A percentile compares a stretch with the other conserved stretches of the same genome.
phyloP scores from a whole-genome alignment of 805 yeast genomes.

The Candida insectalens region DNA sequence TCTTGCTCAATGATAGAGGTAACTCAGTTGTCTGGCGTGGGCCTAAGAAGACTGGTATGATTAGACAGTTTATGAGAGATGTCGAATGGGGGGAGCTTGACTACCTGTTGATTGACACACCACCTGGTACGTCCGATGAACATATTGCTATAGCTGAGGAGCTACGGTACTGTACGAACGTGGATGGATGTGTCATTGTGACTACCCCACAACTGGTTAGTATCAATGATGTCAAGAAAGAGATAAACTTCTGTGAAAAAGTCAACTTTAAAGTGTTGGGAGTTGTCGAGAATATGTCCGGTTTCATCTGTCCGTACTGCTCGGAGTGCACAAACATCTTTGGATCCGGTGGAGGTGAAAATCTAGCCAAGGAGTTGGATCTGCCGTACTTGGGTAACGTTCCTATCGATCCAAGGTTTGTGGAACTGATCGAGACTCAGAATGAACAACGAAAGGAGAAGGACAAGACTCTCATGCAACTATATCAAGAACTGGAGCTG shows the following conservation, averaged over 20 bases:
- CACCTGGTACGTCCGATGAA: conserved; percentile 98
- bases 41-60: conserved; percentile 97
- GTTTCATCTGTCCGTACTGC: conserved; percentile 91
- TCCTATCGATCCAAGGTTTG: conserved; percentile 91
- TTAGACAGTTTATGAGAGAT: conserved; percentile 83
- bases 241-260: conserved; percentile 82
- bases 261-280: conserved; percentile 78
- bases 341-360: conserved; percentile 85
- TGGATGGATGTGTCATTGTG: conserved; percentile 90
- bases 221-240: conserved; percentile 89
- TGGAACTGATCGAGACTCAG: conserved; percentile 75
- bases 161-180: conserved; percentile 49
- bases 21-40: conserved; percentile 97
- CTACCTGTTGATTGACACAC: conserved; percentile 86
- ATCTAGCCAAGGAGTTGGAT: conserved; percentile 49
- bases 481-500: conserved; percentile 28
- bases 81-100: conserved; percentile 83
- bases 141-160: conserved; percentile 96
- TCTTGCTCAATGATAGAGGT: conserved; percentile 72
- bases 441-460: conserved; percentile 47
- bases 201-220: conserved; percentile 96
- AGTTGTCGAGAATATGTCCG: conserved; percentile 92
- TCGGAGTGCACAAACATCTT: conserved; percentile 87
- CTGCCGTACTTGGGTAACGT: conserved; percentile 74
- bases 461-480: conserved; percentile 23